A percentile compares a stretch with the other conserved stretches of the same genome.
phyloP scores from a whole-genome alignment of 768 basidiomycete species.

The Atractiella rhizophila region DNA sequence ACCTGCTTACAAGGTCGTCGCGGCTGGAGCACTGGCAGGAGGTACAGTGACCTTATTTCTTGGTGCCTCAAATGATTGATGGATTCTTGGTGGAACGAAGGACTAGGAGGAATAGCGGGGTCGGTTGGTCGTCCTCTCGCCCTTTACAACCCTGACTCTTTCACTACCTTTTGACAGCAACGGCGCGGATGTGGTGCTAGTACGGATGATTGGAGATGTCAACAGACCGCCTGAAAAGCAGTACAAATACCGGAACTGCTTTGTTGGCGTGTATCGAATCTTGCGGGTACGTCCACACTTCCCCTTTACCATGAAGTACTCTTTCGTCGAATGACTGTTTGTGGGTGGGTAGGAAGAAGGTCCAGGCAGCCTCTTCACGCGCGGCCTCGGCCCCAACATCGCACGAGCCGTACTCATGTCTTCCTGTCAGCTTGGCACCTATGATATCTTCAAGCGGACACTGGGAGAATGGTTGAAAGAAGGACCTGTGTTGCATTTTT shows the following conservation, averaged over 20 bases:
- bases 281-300: too few relatives aligned
- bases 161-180: too few relatives aligned
- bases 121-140: too few relatives aligned
- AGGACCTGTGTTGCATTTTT: conserved; percentile 11
- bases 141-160: too few relatives aligned
- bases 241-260: conserved; percentile 13
- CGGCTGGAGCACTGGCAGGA: conserved; percentile 6
- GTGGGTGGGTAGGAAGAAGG: too few relatives aligned
- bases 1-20: too few relatives aligned
- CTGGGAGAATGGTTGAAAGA: conserved; percentile 8
- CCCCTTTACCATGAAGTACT: too few relatives aligned
- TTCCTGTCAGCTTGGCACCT: conserved; percentile 11
- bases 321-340: too few relatives aligned
- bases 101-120: conserved; percentile 10
- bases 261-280: conserved; percentile 13
- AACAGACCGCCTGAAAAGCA: conserved; percentile 2
- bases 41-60: too few relatives aligned
- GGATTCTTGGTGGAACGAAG: conserved; percentile 7
- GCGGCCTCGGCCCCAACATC: conserved; percentile 12
- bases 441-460: conserved; percentile 12
- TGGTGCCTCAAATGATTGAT: too few relatives aligned
- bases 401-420: conserved; percentile 13
- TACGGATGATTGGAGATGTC: conserved; percentile 13
- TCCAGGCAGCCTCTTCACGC: conserved; percentile 5
- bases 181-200: conserved; percentile 12